Base-by-base conservation (phyloP, 2,329 filamentous ascomycete species). In the Periconia macrospinosa region DNA sequence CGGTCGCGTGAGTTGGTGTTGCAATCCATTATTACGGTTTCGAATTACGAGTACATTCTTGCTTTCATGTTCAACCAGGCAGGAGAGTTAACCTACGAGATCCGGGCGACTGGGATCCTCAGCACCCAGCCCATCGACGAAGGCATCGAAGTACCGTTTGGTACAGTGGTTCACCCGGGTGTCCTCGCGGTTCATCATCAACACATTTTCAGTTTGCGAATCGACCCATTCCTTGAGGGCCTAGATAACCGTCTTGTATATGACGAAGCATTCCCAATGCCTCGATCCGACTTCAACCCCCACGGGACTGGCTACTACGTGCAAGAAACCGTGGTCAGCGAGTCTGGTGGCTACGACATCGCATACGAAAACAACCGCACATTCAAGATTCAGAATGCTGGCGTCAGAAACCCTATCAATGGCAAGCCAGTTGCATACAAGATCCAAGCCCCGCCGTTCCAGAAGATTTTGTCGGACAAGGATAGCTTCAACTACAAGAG, bases 41-140 rank as follows among this genome's bases (percentile, higher is more conserved):
- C 85, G 11, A 90, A 90, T 73, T 90, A 89, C 71, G 87, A 89
- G 66, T 90, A 90, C 66, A 88, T 90, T 61, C 79, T 90, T 37
- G 86, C 86, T 2, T 90, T 86, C 72, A 83, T 86, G 49, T 88
- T 90, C 75, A 87, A 88, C 68, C 87, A 89, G 67, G 86, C 86
- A 2, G 87, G 84, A 51, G 85, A 87, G 62, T 66, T 89, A 45
- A 79, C 79, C 59, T 86, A 89, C 63, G 87, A 90, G 68, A 83
- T 88, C 42, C 83, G 86, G 35, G 86, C 86, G 15, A 89, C 86
- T 1, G 86, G 86, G 6, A 87, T 89, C 53, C 75, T 89, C 17
- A 86, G 82, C 50, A 88, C 86, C 0, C 83, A 87, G 52, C 86
- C 86, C 3, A 86, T 89, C 58, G 86, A 89, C 53, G 82, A 87